phyloP scores from a whole-genome alignment of 352 stramenopile genomes.

The Halophytophthora batemanensis region DNA sequence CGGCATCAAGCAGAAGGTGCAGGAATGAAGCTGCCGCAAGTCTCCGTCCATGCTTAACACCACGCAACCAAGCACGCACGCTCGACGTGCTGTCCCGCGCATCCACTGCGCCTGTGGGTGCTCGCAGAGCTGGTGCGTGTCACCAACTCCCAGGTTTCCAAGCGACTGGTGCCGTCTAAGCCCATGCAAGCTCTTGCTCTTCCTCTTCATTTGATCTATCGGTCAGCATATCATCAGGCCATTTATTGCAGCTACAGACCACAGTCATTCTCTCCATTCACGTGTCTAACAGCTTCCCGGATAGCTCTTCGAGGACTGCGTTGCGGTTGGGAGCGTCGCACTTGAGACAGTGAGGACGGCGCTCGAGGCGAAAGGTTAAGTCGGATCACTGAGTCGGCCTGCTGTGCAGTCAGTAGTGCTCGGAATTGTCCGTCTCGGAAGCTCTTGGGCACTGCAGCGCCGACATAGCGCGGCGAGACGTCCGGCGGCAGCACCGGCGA shows the following conservation, averaged over 20 bases:
- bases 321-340: constrained; percentile 11
- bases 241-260: not conserved
- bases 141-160: too few relatives aligned
- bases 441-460: constrained; percentile 47
- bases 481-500: constrained; percentile 43
- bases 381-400: constrained; percentile 49
- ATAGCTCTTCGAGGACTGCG: constrained; percentile 15
- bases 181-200: not conserved
- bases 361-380: constrained; percentile 34
- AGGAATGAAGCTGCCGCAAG: constrained; percentile 14
- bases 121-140: too few relatives aligned
- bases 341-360: constrained; percentile 13
- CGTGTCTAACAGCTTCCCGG: too few relatives aligned
- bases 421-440: constrained; percentile 56
- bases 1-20: constrained; percentile 33
- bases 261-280: too few relatives aligned
- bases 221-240: too few relatives aligned
- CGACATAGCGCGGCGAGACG: constrained; percentile 49
- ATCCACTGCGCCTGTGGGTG: too few relatives aligned
- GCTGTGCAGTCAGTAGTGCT: constrained; percentile 37
- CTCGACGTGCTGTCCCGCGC: too few relatives aligned
- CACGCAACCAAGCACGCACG: too few relatives aligned
- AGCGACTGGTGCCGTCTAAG: too few relatives aligned
- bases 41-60: too few relatives aligned
- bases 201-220: not conserved